Conservation (phyloP, 176 grass and related monocot genomes). For the Oryza rufipogon region DNA sequence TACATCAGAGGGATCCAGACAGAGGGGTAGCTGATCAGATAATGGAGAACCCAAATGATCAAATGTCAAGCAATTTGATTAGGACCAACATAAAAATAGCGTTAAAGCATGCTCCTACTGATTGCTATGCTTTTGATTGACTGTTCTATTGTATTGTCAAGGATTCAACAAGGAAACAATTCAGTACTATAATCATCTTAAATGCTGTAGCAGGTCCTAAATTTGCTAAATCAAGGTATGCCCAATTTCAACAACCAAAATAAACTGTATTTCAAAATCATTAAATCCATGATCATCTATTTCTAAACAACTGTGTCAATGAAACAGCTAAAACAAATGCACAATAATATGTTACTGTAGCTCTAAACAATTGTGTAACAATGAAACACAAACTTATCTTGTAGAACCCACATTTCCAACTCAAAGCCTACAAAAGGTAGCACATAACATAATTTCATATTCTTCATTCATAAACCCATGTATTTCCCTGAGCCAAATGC, state of each 20-base stretch:
- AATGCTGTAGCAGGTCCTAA: not conserved
- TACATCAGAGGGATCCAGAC: not conserved
- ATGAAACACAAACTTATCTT: not conserved
- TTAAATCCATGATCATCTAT: not conserved
- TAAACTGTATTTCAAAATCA: not conserved
- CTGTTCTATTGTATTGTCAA: not conserved
- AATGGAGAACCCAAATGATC: not conserved
- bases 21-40: not conserved
- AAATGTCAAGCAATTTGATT: not conserved
- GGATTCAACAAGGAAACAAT: too few relatives aligned
- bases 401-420: not conserved
- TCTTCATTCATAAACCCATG: not conserved
- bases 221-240: not conserved
- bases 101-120: not conserved
- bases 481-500: not conserved
- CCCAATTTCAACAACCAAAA: not conserved
- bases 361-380: not conserved
- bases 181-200: too few relatives aligned
- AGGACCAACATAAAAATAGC: not conserved
- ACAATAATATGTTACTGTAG: not conserved
- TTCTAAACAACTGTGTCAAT: not conserved
- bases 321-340: not conserved
- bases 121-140: not conserved
- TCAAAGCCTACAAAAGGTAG: slow-evolving; percentile 5
- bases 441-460: not conserved